Base-by-base conservation (phyloP, 1,139 yeast genomes). In the Yamadazyma blattariae region DNA sequence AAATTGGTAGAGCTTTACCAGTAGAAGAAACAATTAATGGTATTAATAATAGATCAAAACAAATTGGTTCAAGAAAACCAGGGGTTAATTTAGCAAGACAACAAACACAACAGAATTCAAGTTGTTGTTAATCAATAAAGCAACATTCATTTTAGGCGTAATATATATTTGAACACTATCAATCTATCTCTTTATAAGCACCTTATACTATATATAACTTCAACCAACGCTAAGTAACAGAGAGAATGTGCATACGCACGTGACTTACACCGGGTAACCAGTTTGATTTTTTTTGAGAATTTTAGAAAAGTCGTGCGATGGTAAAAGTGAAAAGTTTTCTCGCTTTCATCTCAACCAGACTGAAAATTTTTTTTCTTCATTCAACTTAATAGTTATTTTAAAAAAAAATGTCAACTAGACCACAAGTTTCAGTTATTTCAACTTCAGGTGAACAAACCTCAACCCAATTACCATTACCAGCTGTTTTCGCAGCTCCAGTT, bases 401-500 rank as follows among this genome's bases (percentile, higher is more conserved):
- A 5, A 17, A 17, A 44, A 55, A 46, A 46, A 82, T 82, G 90
- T 81, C 90, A 58, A 89, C 47, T 45, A 40, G 96, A 76, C 97
- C 97, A 65, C 96, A 87, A 82, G 97, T 92, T 71, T 79, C 97
- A 63, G 97, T 92, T 63, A 78, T 85, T 74, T 76, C 95, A 69
- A 74, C 82, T 64, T 65, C 81, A 69, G 97, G 97, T 71, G 87
- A 83, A 72, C 79, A 86, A 66, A 74, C 95, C 68, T 73, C 86
- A 58, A 63, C 88, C 60, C 80, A 90, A 61, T 76, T 90, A 58
- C 89, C 96, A 61, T 80, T 92, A 66, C 98, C 99, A 77, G 95
- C 96, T 65, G 97, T 92, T 66, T 92, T 92, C 86, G 74, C 89
- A 74, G 97, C 98, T 66, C 99, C 99, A 74, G 94, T 92, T 80